Conservation (phyloP, 2,329 filamentous ascomycete species). For the Fusarium sp. region DNA sequence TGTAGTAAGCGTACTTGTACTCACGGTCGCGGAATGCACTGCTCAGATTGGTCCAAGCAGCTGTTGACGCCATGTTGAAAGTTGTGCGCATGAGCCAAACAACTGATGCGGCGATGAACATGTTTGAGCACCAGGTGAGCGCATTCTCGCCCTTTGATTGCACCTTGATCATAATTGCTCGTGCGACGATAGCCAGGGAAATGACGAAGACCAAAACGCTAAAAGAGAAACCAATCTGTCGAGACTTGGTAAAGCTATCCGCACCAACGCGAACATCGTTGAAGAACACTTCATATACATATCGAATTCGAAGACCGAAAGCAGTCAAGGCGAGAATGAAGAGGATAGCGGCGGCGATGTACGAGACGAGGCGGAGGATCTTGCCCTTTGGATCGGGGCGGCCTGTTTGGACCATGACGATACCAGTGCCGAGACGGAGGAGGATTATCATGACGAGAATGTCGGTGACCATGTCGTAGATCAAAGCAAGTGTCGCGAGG, state of each 20-base stretch:
- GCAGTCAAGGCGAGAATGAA: slow-evolving; percentile 15
- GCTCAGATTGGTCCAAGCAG: slow-evolving; percentile 10
- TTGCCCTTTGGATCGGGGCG: slow-evolving; percentile 8
- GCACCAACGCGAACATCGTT: background rate
- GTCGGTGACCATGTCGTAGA: slow-evolving; percentile 19
- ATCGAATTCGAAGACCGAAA: slow-evolving; percentile 32
- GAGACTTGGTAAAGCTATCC: background rate
- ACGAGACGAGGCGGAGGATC: slow-evolving; percentile 19
- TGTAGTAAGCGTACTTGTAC: slow-evolving; percentile 12
- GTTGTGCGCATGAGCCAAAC: slow-evolving; percentile 41
- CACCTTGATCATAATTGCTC: slow-evolving; percentile 37
- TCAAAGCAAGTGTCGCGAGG: background rate
- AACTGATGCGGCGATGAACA: slow-evolving; percentile 35
- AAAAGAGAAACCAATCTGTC: slow-evolving; percentile 20
- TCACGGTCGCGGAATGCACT: background rate
- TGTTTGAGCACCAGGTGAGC: slow-evolving; percentile 29
- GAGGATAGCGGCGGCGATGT: slow-evolving; percentile 26
- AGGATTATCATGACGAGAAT: slow-evolving; percentile 40
- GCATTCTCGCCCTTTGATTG: slow-evolving; percentile 17
- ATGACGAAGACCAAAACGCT: slow-evolving; percentile 30
- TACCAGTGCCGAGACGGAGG: slow-evolving; percentile 34
- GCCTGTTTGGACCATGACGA: slow-evolving; percentile 26
- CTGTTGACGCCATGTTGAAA: slow-evolving; percentile 37
- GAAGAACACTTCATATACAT: background rate
- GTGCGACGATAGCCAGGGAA: slow-evolving; percentile 13